A percentile compares a stretch with the other conserved stretches of the same genome.
phyloP scores from a whole-genome alignment of 2,329 filamentous ascomycete genomes.

The Trichoderma hamatum region DNA sequence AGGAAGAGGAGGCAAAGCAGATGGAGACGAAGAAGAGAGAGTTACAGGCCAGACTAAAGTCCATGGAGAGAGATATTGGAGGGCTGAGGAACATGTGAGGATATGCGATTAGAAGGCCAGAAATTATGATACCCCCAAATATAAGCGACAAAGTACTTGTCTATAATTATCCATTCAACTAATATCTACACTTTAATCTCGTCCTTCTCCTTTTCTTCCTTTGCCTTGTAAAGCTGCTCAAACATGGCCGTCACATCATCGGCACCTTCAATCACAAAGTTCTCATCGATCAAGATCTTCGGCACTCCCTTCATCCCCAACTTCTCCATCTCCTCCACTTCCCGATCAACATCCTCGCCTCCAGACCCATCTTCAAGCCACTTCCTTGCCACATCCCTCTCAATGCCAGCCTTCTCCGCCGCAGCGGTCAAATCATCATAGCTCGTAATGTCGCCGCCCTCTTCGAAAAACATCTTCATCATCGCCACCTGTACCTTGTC shows the following conservation, averaged over 20 bases:
- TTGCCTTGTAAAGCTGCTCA: constrained; percentile 62
- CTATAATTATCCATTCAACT: background rate
- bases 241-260: constrained; percentile 71
- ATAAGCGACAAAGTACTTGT: background rate
- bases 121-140: constrained; percentile 21
- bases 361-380: constrained; percentile 60
- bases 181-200: background rate
- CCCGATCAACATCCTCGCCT: constrained; percentile 59
- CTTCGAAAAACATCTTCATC: constrained; percentile 68
- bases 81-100: constrained; percentile 58
- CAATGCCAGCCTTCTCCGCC: constrained; percentile 57
- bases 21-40: constrained; percentile 61
- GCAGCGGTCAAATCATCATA: constrained; percentile 55
- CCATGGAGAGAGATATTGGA: constrained; percentile 60
- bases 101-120: background rate
- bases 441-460: constrained; percentile 65
- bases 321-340: constrained; percentile 55
- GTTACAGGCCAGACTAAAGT: constrained; percentile 54
- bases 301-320: constrained; percentile 69
- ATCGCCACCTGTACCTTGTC: constrained; percentile 63
- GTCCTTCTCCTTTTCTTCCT: constrained; percentile 34
- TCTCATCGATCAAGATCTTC: constrained; percentile 72
- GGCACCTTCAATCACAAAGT: constrained; percentile 69
- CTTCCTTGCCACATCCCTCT: constrained; percentile 52
- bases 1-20: constrained; percentile 67